Percentiles rank a stretch among this genome's conserved stretches.
Conservation (phyloP, 192 early-diverging fungal species). For the Lobosporangium transversale region DNA sequence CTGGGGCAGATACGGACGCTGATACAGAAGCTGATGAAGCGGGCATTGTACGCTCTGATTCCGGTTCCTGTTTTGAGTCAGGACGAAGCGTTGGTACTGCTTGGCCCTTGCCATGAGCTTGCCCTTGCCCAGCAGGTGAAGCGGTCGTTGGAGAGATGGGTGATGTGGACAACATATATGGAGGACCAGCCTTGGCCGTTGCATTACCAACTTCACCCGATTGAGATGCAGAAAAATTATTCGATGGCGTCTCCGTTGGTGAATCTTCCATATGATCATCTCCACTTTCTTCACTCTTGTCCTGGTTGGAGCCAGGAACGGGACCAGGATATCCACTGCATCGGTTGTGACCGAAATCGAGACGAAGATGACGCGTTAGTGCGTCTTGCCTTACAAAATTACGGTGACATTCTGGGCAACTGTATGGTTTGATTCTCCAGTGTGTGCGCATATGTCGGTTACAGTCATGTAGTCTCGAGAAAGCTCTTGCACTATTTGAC, state of each 20-base stretch:
- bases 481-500: conserved; percentile 51
- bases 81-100: not conserved
- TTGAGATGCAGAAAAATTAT: conserved; percentile 1
- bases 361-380: conserved; percentile 39
- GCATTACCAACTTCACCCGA: not conserved
- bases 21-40: not conserved
- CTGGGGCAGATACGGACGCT: conserved; percentile 1
- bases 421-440: conserved; percentile 80
- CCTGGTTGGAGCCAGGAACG: conserved; percentile 23
- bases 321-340: conserved; percentile 50
- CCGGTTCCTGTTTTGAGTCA: not conserved
- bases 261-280: conserved; percentile 16
- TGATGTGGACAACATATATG: conserved; percentile 10
- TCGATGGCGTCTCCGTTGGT: not conserved
- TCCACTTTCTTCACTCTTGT: conserved; percentile 20
- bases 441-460: conserved; percentile 83
- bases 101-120: not conserved
- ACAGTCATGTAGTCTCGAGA: conserved; percentile 79
- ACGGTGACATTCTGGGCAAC: conserved; percentile 76
- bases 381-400: conserved; percentile 63
- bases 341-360: conserved; percentile 50
- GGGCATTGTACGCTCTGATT: not conserved
- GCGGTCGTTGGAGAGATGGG: conserved; percentile 5
- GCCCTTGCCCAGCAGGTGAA: conserved; percentile 1
- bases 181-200: conserved; percentile 5